A percentile compares a stretch with the other conserved stretches of the same genome.
Evolutionary conservation across 306 rosid species (phyloP).

Genomic region (Acmispon strigosus): DNA sequence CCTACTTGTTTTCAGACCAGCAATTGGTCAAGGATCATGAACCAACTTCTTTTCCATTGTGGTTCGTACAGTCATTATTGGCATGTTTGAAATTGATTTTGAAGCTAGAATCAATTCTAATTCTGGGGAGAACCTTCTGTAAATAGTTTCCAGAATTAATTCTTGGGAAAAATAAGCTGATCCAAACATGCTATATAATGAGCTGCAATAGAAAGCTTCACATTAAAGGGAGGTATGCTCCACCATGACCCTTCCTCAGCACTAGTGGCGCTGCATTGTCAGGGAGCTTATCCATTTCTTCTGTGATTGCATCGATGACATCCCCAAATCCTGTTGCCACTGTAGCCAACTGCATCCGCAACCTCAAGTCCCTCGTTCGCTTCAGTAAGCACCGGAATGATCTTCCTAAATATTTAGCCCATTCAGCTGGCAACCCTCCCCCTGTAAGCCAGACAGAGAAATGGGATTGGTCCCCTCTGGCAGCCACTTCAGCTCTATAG

Average conservation of each 20-base stretch:
- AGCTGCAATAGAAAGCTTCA: constrained; percentile 30
- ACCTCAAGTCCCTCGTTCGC: constrained; percentile 81
- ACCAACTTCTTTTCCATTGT: not conserved
- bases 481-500: constrained; percentile 85
- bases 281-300: constrained; percentile 72
- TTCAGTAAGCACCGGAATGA: constrained; percentile 84
- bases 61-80: not conserved
- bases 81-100: too few relatives aligned
- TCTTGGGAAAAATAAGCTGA: too few relatives aligned
- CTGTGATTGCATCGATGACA: constrained; percentile 46
- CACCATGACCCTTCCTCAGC: constrained; percentile 91
- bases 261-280: constrained; percentile 83
- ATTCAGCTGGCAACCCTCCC: constrained; percentile 95
- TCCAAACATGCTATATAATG: not conserved
- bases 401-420: constrained; percentile 91
- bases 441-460: constrained; percentile 98
- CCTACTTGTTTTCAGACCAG: constrained; percentile 6
- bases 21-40: not conserved
- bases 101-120: too few relatives aligned
- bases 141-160: too few relatives aligned
- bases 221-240: constrained; percentile 93
- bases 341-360: constrained; percentile 65
- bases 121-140: too few relatives aligned
- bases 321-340: constrained; percentile 84
- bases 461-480: constrained; percentile 95